phyloP scores from a whole-genome alignment of 2,329 filamentous ascomycete genomes.

The Microcera coccophila region DNA sequence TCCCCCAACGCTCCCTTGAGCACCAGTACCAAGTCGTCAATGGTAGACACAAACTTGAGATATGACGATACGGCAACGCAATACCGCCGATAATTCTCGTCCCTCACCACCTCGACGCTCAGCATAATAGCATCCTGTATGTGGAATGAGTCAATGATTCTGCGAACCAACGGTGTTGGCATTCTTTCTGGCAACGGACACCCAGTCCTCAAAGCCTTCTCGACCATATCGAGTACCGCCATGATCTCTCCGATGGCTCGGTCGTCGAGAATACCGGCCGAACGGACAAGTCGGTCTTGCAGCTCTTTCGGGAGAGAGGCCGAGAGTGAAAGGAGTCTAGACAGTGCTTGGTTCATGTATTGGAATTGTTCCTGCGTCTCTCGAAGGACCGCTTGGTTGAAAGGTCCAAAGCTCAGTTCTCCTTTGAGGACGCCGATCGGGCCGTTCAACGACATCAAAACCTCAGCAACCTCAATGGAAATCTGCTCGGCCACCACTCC shows the following conservation, averaged over 20 bases:
- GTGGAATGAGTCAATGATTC: constrained; percentile 29
- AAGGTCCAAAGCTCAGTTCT: constrained; percentile 24
- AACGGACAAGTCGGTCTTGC: constrained; percentile 36
- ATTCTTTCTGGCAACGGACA: constrained; percentile 45
- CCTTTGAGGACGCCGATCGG: constrained; percentile 12
- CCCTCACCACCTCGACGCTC: constrained; percentile 32
- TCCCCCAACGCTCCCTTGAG: constrained; percentile 44
- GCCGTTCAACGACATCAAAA: constrained; percentile 3
- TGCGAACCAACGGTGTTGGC: constrained; percentile 43
- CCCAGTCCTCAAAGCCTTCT: constrained; percentile 45
- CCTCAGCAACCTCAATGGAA: constrained; percentile 3
- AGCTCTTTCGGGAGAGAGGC: constrained; percentile 37
- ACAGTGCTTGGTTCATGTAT: constrained; percentile 33
- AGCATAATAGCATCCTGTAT: constrained; percentile 25
- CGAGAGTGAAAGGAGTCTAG: constrained; percentile 31
- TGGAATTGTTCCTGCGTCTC: constrained; percentile 29
- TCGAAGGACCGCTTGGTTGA: constrained; percentile 24
- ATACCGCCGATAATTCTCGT: constrained; percentile 43
- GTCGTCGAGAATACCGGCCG: constrained; percentile 40
- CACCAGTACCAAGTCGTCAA: constrained; percentile 43
- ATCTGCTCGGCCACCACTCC: constrained; percentile 7
- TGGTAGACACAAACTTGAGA: constrained; percentile 38
- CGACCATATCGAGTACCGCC: constrained; percentile 45
- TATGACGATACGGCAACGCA: constrained; percentile 45
- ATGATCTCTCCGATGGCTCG: constrained; percentile 47